Evolutionary conservation across 345 rosid genomes (phyloP), one percentile per base, ranked within the genome.

Genomic region (Murraya koenigii): DNA sequence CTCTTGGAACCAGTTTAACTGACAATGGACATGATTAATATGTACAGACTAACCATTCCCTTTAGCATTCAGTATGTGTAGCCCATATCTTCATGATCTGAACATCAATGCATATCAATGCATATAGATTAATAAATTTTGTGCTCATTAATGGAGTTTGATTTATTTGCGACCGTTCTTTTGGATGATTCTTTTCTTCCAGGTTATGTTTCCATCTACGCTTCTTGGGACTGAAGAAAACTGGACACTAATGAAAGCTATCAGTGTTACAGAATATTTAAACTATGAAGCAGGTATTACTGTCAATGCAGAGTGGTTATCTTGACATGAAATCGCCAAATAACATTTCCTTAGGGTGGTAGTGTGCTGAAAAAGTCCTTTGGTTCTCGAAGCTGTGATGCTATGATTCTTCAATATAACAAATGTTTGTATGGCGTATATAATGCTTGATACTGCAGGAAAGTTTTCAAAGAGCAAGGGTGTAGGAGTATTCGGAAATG

Each of bases 401-500:
- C 38, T 49, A 39, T 74, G n/a, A 23, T 60, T 58, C 33, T 30
- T 14, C n/a, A 36, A 60, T 14, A 7, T 14, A 11, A 7, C 19
- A 64, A 8, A 19, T 28, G 35, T 22, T 25, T 36, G 26, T 59
- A 22, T 23, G n/a, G 22, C 1, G 1, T 52, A 52, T 52, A 17
- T 52, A 52, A 52, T 52, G 56, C 1, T 52, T 79, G 81, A 32
- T 77, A 63, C 58, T 80, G 67, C 89, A 96, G 99, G 99, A 71
- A 96, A 96, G 82, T 96, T 96, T 75, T 92, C 98, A 71, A 96
- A 96, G 88, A 96, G 97, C 79, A 92, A 94, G 82, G 99, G 99
- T 54, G 76, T 94, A 77, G 99, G 99, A 82, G 97, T 96, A 66
- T 96, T 96, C 79, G 99, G 99, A 78, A 94, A 94, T 87, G 99